A percentile compares a stretch with the other conserved stretches of the same genome.
phyloP scores from a whole-genome alignment of 768 basidiomycete species.

The Calocybe cyanea region DNA sequence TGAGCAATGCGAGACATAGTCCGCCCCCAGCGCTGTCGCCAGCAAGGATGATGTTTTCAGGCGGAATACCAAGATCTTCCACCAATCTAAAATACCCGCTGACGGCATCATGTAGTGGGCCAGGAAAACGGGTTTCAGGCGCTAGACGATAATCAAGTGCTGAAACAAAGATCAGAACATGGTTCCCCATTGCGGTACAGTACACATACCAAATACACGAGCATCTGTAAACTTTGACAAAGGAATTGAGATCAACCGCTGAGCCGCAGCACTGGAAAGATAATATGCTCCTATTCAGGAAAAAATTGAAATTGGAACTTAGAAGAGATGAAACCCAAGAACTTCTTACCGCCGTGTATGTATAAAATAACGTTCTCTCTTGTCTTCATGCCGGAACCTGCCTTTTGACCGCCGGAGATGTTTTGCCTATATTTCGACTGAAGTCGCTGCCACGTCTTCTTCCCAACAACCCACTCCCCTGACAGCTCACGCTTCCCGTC shows the following conservation, averaged over 20 bases:
- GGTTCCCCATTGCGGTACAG: background rate
- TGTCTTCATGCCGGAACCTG: slow-evolving; percentile 27
- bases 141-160: slow-evolving; percentile 95
- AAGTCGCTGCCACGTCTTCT: slow-evolving; percentile 82
- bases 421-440: slow-evolving; percentile 58
- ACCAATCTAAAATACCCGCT: slow-evolving; percentile 82
- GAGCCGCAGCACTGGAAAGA: slow-evolving; percentile 85
- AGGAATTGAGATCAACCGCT: slow-evolving; percentile 86
- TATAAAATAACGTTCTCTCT: slow-evolving; percentile 87
- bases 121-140: slow-evolving; percentile 92
- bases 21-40: slow-evolving; percentile 97
- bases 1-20: slow-evolving; percentile 74
- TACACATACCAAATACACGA: slow-evolving; percentile 66
- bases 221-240: slow-evolving; percentile 86
- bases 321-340: background rate
- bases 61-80: slow-evolving; percentile 85
- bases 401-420: slow-evolving; percentile 13
- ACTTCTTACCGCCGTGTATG: slow-evolving; percentile 78
- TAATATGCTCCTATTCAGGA: slow-evolving; percentile 77
- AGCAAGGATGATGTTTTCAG: slow-evolving; percentile 83
- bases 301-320: background rate
- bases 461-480: slow-evolving; percentile 97
- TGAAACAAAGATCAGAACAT: slow-evolving; percentile 24
- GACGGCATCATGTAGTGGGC: slow-evolving; percentile 82
- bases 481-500: slow-evolving; percentile 75